These are phyloP conservation scores for Tulasnella sp. DNA, from an alignment of 768 basidiomycete species.

Conservation along the genomic window DNA sequence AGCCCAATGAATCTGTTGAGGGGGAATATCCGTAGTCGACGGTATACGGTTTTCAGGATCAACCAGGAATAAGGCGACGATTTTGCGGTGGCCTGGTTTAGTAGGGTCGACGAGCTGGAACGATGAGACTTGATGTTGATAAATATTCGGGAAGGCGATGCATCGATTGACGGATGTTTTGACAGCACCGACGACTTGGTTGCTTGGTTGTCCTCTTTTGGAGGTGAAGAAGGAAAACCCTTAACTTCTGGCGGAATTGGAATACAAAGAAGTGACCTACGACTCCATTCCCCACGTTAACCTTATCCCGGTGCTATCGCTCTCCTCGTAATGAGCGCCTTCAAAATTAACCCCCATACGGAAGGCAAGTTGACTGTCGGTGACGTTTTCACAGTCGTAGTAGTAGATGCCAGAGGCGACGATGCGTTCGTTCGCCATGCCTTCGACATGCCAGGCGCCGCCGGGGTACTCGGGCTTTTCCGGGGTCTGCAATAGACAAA, in stretches of 20 bases:
- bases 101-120: constrained; percentile 7
- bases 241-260: constrained; percentile 26
- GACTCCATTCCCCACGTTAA: constrained; percentile 41
- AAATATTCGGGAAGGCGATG: constrained; percentile 18
- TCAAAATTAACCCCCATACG: constrained; percentile 25
- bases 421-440: constrained; percentile 29
- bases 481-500: constrained; percentile 24
- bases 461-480: constrained; percentile 42
- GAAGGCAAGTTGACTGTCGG: constrained; percentile 30
- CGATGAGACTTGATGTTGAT: constrained; percentile 14
- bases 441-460: constrained; percentile 39
- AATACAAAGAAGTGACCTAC: neutral
- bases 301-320: constrained; percentile 29
- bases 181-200: neutral
- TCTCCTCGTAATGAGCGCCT: constrained; percentile 23
- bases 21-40: neutral
- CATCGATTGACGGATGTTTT: constrained; percentile 3
- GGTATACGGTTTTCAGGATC: neutral
- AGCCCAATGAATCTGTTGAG: neutral
- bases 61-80: constrained; percentile 10
- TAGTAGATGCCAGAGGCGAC: constrained; percentile 29
- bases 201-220: neutral
- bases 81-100: constrained; percentile 18
- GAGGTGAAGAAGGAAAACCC: too few species aligned
- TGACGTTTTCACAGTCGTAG: constrained; percentile 30